Evolutionary conservation across 495 filamentous ascomycete species (phyloP).

Genomic region (Penicillium simplicissimum): DNA sequence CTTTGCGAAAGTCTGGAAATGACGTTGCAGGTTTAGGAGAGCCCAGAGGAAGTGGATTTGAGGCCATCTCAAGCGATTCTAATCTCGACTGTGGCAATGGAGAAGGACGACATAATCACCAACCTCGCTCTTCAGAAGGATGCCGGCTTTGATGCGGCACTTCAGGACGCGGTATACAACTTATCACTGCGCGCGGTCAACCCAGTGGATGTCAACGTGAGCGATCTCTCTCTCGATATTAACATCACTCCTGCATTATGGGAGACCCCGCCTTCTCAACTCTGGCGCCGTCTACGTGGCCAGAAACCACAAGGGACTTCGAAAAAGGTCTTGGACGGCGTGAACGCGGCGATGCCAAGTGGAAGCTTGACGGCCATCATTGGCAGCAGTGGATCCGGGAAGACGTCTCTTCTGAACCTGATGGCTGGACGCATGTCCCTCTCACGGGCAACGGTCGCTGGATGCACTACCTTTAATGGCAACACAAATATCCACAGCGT

Average conservation of each 20-base stretch:
- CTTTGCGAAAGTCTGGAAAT: not conserved
- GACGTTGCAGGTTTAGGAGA: not conserved
- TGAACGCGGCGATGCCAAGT: slow-evolving; percentile 55
- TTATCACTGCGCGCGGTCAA: slow-evolving; percentile 62
- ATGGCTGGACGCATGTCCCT: slow-evolving; percentile 66
- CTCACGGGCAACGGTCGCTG: slow-evolving; percentile 51
- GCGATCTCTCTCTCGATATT: slow-evolving; percentile 55
- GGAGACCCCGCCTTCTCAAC: slow-evolving; percentile 28
- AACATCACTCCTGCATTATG: slow-evolving; percentile 49
- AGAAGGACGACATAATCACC: slow-evolving; percentile 21
- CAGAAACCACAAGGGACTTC: slow-evolving; percentile 18
- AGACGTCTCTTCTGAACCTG: slow-evolving; percentile 69
- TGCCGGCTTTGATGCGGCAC: slow-evolving; percentile 1
- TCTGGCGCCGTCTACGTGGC: slow-evolving; percentile 27
- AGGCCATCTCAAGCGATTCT: not conserved
- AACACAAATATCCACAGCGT: slow-evolving; percentile 50
- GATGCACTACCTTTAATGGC: slow-evolving; percentile 59
- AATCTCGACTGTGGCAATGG: slow-evolving; percentile 9
- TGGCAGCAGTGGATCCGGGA: slow-evolving; percentile 71
- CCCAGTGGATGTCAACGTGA: slow-evolving; percentile 57
- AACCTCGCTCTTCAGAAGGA: slow-evolving; percentile 19
- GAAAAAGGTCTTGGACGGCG: slow-evolving; percentile 51
- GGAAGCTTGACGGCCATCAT: slow-evolving; percentile 73
- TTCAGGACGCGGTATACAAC: slow-evolving; percentile 22
- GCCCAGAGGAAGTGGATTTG: not conserved